Conservation (phyloP, 2,329 filamentous ascomycete genomes). For the Mariannaea sp. region DNA sequence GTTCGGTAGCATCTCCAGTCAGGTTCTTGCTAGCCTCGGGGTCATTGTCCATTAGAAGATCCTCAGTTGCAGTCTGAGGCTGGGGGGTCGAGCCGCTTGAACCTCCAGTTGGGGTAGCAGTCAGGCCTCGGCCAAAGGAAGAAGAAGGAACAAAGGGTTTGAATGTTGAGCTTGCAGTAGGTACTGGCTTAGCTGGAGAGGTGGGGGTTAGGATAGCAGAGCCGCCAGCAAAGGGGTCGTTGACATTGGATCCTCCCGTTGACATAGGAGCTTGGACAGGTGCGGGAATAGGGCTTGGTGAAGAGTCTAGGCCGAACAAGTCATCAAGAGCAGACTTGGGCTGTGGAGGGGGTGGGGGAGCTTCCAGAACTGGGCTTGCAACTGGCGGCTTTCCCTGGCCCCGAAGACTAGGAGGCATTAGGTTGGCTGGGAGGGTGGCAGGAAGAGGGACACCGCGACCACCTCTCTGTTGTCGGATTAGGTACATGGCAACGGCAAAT, state of each 20-base stretch:
- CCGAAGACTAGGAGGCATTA: slow-evolving; percentile 88
- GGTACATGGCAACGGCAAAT: slow-evolving; percentile 96
- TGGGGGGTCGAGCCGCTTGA: slow-evolving; percentile 42
- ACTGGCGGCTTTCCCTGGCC: slow-evolving; percentile 58
- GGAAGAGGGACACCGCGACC: slow-evolving; percentile 70
- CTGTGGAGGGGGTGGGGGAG: slow-evolving; percentile 45
- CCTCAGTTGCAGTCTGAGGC: slow-evolving; percentile 66
- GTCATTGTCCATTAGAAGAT: slow-evolving; percentile 89
- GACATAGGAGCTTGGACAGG: slow-evolving; percentile 66
- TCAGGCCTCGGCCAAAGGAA: slow-evolving; percentile 84
- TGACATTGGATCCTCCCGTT: slow-evolving; percentile 72
- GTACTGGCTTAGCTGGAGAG: slow-evolving; percentile 58
- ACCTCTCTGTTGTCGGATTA: slow-evolving; percentile 87
- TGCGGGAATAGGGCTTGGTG: slow-evolving; percentile 53
- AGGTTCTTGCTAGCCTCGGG: slow-evolving; percentile 87
- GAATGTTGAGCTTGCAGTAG: slow-evolving; percentile 62
- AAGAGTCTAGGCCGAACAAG: slow-evolving; percentile 83
- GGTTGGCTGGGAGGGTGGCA: slow-evolving; percentile 73
- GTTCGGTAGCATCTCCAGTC: slow-evolving; percentile 85
- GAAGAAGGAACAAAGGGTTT: slow-evolving; percentile 93
- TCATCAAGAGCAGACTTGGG: slow-evolving; percentile 89
- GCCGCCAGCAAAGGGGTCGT: slow-evolving; percentile 66
- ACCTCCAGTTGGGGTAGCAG: slow-evolving; percentile 72
- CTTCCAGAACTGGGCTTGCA: slow-evolving; percentile 59
- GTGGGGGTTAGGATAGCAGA: slow-evolving; percentile 53